phyloP scores from a whole-genome alignment of 345 rosid species.

The Turritis glabra region DNA sequence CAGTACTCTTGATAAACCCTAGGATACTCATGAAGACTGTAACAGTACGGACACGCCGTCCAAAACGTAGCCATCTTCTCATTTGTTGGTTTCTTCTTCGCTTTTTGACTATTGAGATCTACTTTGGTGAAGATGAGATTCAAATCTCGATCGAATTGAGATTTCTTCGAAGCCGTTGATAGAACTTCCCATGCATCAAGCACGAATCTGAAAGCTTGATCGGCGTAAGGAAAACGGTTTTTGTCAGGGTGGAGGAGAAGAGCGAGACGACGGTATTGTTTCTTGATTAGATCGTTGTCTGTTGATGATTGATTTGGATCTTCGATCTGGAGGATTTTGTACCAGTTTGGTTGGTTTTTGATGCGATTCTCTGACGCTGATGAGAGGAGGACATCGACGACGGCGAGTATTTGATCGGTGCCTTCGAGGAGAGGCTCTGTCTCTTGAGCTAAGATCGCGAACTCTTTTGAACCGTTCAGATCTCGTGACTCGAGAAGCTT shows the following conservation, averaged over 20 bases:
- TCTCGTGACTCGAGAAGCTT: constrained; percentile 72
- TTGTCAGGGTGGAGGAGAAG: constrained; percentile 92
- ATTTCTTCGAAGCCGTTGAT: constrained; percentile 58
- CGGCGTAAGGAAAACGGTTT: constrained; percentile 67
- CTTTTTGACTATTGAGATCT: constrained; percentile 45
- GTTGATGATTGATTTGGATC: constrained; percentile 41
- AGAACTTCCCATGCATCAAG: constrained; percentile 83
- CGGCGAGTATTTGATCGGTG: constrained; percentile 84
- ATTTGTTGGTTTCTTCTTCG: constrained; percentile 30
- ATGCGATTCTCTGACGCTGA: constrained; percentile 59
- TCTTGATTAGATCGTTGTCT: constrained; percentile 69
- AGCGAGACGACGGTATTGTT: constrained; percentile 80
- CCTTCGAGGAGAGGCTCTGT: constrained; percentile 85
- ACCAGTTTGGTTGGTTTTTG: constrained; percentile 73
- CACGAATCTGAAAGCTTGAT: constrained; percentile 82
- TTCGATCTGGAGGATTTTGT: constrained; percentile 72
- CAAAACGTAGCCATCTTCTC: constrained; percentile 63
- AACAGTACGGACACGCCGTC: constrained; percentile 95
- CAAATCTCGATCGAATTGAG: constrained; percentile 61
- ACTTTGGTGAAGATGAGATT: constrained; percentile 55
- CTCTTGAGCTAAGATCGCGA: constrained; percentile 81
- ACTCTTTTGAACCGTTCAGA: constrained; percentile 68
- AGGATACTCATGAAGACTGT: constrained; percentile 73
- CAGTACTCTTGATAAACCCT: constrained; percentile 79
- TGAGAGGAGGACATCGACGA: constrained; percentile 67